phyloP scores from a whole-genome alignment of 2,329 filamentous ascomycete genomes.

The Penicillium sp. region DNA sequence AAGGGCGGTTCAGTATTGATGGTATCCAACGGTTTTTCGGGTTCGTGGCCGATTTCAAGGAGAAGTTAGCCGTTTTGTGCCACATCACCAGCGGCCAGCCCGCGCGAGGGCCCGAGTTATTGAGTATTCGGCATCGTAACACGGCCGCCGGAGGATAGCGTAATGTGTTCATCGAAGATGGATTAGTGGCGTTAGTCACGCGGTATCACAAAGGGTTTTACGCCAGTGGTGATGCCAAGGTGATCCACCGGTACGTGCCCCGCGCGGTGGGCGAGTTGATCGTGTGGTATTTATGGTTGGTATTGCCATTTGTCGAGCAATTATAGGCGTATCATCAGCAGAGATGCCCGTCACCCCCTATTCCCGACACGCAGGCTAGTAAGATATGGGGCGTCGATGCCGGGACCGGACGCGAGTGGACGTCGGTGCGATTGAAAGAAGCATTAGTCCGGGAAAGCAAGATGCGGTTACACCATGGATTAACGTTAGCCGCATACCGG shows the following conservation, averaged over 20 bases:
- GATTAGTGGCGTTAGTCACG: conserved; percentile 3
- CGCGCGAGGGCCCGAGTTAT: conserved; percentile 1
- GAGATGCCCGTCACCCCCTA: neutral
- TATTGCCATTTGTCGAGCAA: neutral
- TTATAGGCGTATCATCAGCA: neutral
- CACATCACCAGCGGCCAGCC: conserved; percentile 4
- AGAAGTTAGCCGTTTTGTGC: neutral
- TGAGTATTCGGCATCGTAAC: conserved; percentile 4
- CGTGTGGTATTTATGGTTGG: conserved; percentile 14
- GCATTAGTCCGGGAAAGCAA: neutral
- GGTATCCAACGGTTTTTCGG: neutral
- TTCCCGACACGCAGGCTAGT: neutral
- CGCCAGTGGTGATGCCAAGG: conserved; percentile 1
- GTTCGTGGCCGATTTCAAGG: neutral
- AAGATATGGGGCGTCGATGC: neutral
- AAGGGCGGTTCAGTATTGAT: neutral
- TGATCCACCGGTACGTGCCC: conserved; percentile 10
- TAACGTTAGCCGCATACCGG: neutral
- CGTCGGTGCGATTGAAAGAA: neutral
- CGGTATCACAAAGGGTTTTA: conserved; percentile 13
- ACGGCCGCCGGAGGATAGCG: neutral
- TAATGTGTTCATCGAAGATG: conserved; percentile 12
- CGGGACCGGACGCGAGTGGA: neutral
- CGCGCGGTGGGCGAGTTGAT: conserved; percentile 7
- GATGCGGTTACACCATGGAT: neutral